phyloP scores from a whole-genome alignment of 108 stramenopile species.

The Stephanodiscus triporus region DNA sequence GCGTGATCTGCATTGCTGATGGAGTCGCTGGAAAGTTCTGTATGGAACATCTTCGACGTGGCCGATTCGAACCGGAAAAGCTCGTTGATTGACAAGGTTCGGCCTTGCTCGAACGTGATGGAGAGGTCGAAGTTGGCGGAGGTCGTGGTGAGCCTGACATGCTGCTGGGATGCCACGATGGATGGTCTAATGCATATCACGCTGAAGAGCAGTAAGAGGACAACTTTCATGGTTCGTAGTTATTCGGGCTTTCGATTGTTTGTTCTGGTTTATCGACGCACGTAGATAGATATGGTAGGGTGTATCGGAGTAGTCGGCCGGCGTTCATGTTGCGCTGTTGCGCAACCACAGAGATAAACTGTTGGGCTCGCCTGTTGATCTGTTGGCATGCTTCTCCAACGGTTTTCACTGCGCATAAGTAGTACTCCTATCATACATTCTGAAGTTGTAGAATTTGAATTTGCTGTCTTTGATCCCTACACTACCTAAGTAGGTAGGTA shows the following conservation, averaged over 20 bases:
- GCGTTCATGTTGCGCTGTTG: too few species aligned
- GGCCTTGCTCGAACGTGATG: conserved; percentile 6
- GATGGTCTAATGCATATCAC: conserved; percentile 5
- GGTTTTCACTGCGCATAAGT: too few species aligned
- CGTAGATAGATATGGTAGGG: too few species aligned
- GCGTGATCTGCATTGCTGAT: conserved; percentile 6
- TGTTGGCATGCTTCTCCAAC: too few species aligned
- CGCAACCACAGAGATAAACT: too few species aligned
- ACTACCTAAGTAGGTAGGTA: too few species aligned
- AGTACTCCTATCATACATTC: too few species aligned
- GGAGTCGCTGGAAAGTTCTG: neutral
- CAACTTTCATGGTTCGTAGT: conserved; percentile 19
- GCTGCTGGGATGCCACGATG: conserved; percentile 17
- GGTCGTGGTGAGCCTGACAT: conserved; percentile 19
- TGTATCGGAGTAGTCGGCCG: too few species aligned
- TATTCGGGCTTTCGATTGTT: neutral
- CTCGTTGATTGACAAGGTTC: conserved; percentile 13
- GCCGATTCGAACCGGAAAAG: conserved; percentile 41
- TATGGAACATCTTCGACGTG: conserved; percentile 33
- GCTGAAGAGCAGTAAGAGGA: conserved; percentile 10
- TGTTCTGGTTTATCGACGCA: too few species aligned
- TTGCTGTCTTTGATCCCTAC: too few species aligned
- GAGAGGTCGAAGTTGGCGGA: conserved; percentile 19
- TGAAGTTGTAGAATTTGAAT: too few species aligned
- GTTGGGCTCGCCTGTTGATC: too few species aligned